phyloP scores from a whole-genome alignment of 768 basidiomycete species.

The Guyanaporus albipodus region DNA sequence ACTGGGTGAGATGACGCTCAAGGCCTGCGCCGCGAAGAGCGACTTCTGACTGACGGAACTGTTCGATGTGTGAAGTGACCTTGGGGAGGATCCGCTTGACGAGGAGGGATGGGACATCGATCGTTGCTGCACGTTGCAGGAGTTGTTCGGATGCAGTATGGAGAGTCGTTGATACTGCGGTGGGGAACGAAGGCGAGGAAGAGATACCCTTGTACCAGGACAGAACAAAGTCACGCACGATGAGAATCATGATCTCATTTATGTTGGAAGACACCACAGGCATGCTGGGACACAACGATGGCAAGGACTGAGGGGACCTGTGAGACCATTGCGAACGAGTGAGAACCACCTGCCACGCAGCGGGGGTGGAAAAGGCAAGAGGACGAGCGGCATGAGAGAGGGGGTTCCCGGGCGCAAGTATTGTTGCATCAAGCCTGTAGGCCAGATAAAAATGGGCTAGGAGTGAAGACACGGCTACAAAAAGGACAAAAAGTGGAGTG shows the following conservation, averaged over 20 bases:
- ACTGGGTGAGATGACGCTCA: conserved; percentile 80
- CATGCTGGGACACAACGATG: conserved; percentile 61
- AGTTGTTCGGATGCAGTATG: conserved; percentile 62
- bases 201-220: conserved; percentile 90
- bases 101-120: conserved; percentile 73
- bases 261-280: conserved; percentile 65
- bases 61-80: conserved; percentile 84
- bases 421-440: conserved; percentile 51
- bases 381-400: conserved; percentile 64
- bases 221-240: conserved; percentile 83
- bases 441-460: conserved; percentile 52
- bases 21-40: conserved; percentile 78
- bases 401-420: conserved; percentile 30
- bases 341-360: conserved; percentile 90
- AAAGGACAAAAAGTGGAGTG: conserved; percentile 53
- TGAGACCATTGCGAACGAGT: conserved; percentile 90
- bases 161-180: conserved; percentile 72
- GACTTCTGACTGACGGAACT: conserved; percentile 86
- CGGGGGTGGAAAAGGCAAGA: conserved; percentile 84
- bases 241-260: conserved; percentile 76
- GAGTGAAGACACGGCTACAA: conserved; percentile 49
- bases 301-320: conserved; percentile 59
- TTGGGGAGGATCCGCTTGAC: conserved; percentile 87
- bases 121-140: conserved; percentile 46
- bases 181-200: conserved; percentile 82